Evolutionary conservation across 1,284 basidiomycete species (phyloP), one percentile per base, ranked within the genome.

Genomic region (Vanrija sp.): DNA sequence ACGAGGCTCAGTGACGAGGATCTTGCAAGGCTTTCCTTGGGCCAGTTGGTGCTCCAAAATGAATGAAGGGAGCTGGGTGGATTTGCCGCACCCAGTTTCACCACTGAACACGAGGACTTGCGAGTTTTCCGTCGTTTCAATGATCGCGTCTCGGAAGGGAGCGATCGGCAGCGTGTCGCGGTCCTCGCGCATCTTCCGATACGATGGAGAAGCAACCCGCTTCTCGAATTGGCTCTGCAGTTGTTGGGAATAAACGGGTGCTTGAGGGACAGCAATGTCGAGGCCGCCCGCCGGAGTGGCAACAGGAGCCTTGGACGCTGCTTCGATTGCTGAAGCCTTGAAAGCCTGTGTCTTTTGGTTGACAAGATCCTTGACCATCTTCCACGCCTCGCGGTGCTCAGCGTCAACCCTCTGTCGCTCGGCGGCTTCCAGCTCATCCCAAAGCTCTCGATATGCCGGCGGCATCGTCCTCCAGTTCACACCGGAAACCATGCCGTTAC

Each of bases 1-100:
- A 23, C 96, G 83, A 1, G 96, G 96, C 66, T 99, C 95, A 3
- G 95, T 98, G 61, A 94, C 96, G 66, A 86, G 92, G 62, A 99
- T 90, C 74, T 88, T 95, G 79, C 93, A 97, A 47, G 84, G 82
- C 62, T 82, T 83, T 18, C 94, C 95, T 54, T 82, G 82, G 6
- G 85, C 83, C 16, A 98, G 82, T 49, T 89, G 85, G 68, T 96
- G 85, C 72, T 99, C 96, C 9, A 99, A 81, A 56, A 98, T 88
- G 78, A 92, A 98, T 0, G 89, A 83, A 1, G 96, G 96, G 4
- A 98, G 83, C 77, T 98, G 96, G 0, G 96, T 98, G 1, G 94
- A 97, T 77, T 99, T 99, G 15, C 95, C 96, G 67, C 92, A 99
- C 64, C 96, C 96, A 5, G 96, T 99, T 78, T 98, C 96, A 42